Evolutionary conservation across 495 filamentous ascomycete genomes (phyloP).

Genomic region (Delitschia confertaspora): DNA sequence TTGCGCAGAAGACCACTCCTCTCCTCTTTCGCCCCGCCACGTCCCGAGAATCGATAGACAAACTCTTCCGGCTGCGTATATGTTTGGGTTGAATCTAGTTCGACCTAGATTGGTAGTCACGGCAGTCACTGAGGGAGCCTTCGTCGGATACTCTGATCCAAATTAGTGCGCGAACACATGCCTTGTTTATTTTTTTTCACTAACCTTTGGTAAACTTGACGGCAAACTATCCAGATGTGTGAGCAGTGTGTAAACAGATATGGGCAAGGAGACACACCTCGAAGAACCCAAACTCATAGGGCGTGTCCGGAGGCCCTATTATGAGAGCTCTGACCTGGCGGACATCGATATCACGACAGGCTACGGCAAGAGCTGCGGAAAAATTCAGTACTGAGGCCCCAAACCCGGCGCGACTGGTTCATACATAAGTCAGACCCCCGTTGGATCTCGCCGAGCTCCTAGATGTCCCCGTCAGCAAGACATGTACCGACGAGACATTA

Average conservation of each 20-base stretch:
- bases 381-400: conserved; percentile 11
- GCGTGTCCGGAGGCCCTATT: conserved; percentile 86
- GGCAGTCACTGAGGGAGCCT: conserved; percentile 63
- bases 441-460: conserved; percentile 81
- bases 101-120: conserved; percentile 80
- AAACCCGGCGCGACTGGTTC: conserved; percentile 26
- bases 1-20: conserved; percentile 94
- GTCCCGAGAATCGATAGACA: conserved; percentile 97
- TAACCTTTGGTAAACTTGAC: conserved; percentile 60
- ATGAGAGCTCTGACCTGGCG: conserved; percentile 82
- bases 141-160: conserved; percentile 71
- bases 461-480: conserved; percentile 19
- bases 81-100: conserved; percentile 93
- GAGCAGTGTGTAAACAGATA: conserved; percentile 1
- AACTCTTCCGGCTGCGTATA: conserved; percentile 83
- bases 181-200: background rate
- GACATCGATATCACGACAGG: conserved; percentile 77
- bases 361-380: conserved; percentile 66
- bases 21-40: conserved; percentile 80
- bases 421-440: conserved; percentile 73
- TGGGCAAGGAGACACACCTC: conserved; percentile 49
- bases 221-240: conserved; percentile 42
- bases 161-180: background rate
- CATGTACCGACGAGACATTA: conserved; percentile 9
- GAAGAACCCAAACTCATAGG: conserved; percentile 96